Evolutionary conservation across 2,329 filamentous ascomycete species (phyloP), one percentile per base, ranked within the genome.

Genomic region (Claviceps sorghi): DNA sequence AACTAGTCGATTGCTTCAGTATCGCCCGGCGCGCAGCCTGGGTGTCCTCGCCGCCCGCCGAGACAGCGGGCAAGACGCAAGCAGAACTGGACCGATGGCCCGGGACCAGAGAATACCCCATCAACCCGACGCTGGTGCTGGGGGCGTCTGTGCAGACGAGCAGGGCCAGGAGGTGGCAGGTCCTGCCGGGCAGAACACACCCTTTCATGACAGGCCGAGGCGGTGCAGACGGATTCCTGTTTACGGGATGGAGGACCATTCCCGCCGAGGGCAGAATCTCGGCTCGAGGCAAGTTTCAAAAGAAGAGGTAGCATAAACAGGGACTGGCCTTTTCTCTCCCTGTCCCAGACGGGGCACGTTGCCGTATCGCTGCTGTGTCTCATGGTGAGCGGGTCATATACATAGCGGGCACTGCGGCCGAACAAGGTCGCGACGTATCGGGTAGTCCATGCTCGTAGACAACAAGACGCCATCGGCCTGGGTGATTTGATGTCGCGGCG

Each of bases 181-280:
- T 96, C 2, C 67, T 98, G 47, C 93, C 93, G 0, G 87, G 88
- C 0, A 74, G 93, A 51, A 97, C 93, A 50, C 93, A 98, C 70
- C 93, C 93, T 7, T 68, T 94, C 52, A 98, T 98, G 93, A 95
- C 87, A 54, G 82, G 82, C 40, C 78, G 79, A 42, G 93, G 93
- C 21, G 91, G 91, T 0, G 82, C 88, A 0, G 91, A 97, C 63
- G 93, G 93, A 0, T 98, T 88, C 65, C 65, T 98, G 3, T 89
- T 97, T 59, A 91, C 88, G 30, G 91, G 78, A 0, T 87, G 85
- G 64, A 79, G 83, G 58, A 88, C 93, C 1, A 71, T 91, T 46
- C 93, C 93, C 0, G 81, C 86, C 0, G 79, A 87, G 60, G 88
- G 86, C 2, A 82, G 78, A 59, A 84, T 96, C 4, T 84, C 88